These are phyloP conservation scores for Aspergillus aculeatus DNA, from an alignment of 2,329 filamentous ascomycete species.

Conservation along the genomic window DNA sequence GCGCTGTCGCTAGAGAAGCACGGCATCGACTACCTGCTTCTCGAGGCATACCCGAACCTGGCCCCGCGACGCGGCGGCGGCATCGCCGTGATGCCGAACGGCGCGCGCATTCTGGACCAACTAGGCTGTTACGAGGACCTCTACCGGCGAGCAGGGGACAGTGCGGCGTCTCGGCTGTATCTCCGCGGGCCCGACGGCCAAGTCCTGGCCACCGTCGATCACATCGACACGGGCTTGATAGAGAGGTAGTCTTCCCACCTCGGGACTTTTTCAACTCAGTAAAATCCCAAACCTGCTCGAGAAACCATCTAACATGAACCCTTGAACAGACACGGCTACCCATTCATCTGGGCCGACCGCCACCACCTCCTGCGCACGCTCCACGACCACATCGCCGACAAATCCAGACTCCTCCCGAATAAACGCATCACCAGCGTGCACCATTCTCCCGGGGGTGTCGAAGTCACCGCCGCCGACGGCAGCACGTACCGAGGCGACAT, in stretches of 20 bases:
- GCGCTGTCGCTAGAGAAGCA: constrained; percentile 18
- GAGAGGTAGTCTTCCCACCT: background rate
- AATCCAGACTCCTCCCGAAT: constrained; percentile 19
- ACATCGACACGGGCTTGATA: background rate
- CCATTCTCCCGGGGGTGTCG: constrained; percentile 1
- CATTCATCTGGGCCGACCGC: constrained; percentile 24
- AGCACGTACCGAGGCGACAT: constrained; percentile 29
- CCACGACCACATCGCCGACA: constrained; percentile 25
- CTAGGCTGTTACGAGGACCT: constrained; percentile 12
- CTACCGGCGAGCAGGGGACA: background rate
- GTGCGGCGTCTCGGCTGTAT: background rate
- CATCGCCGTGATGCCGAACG: constrained; percentile 20
- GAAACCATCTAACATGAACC: no score
- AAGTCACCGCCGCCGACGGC: constrained; percentile 15
- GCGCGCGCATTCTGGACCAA: constrained; percentile 19
- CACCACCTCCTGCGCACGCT: constrained; percentile 25
- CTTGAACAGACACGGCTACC: constrained; percentile 21
- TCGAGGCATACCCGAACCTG: constrained; percentile 21
- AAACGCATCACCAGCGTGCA: constrained; percentile 15
- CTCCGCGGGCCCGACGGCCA: background rate
- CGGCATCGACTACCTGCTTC: constrained; percentile 22
- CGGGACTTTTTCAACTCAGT: background rate
- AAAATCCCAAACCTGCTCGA: no score
- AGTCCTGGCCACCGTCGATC: background rate
- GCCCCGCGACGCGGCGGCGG: constrained; percentile 22